A percentile compares a stretch with the other conserved stretches of the same genome.
Evolutionary conservation across 176 grass and related monocot species (phyloP).

Genomic region (Bonia amplexicaulis): DNA sequence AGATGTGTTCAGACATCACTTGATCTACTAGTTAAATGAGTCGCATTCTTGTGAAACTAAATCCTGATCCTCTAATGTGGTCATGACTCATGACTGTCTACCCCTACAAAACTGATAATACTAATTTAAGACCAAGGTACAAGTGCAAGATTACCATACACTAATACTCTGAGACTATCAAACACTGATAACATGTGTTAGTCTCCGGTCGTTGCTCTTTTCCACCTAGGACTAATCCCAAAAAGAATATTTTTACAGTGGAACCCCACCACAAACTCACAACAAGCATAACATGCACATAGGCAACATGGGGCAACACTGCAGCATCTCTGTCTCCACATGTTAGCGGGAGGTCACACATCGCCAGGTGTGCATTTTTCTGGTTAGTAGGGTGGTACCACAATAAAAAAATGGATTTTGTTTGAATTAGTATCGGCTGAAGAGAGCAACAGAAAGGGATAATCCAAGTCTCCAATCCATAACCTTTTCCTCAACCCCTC

Average conservation of each 20-base stretch:
- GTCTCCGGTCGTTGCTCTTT: neutral
- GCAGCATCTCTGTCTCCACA: neutral
- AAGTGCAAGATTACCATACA: neutral
- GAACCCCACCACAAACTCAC: neutral
- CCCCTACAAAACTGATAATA: neutral
- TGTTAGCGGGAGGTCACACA: neutral
- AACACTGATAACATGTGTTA: neutral
- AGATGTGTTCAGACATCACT: neutral
- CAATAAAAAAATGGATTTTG: neutral
- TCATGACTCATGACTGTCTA: no score
- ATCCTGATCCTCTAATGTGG: neutral
- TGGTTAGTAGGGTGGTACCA: neutral
- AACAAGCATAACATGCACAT: neutral
- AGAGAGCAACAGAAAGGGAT: neutral
- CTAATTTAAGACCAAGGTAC: neutral
- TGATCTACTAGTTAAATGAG: neutral
- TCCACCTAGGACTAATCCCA: neutral
- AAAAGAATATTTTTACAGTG: neutral
- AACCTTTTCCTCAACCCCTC: neutral
- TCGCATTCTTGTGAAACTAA: neutral
- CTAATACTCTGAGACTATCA: neutral
- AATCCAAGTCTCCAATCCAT: neutral
- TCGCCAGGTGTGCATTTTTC: neutral
- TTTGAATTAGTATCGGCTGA: neutral
- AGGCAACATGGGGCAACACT: neutral